Base-by-base conservation (phyloP, 2,329 filamentous ascomycete species). In the Claviceps capensis region DNA sequence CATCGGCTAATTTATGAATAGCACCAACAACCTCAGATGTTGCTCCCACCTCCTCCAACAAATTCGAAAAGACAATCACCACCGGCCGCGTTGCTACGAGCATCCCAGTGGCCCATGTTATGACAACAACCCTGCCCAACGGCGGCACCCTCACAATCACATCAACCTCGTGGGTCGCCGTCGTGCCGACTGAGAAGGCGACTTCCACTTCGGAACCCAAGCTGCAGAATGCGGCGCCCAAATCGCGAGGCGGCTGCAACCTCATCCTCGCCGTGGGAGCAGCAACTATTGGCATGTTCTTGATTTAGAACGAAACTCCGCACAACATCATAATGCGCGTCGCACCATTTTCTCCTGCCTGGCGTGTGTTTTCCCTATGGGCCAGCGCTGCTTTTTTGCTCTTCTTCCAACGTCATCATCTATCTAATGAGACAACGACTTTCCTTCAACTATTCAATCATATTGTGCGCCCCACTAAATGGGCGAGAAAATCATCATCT, bases 161-260 rank as follows among this genome's bases (percentile, higher is more conserved):
- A 11, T 68, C 68, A n/a, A 77, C 74, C 1, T 74, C 73, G 0
- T 73, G 66, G 59, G 74, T 77, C 2, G 69, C 66, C 22, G 69
- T 72, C 41, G 65, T 69, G 11, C 69, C 72, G 1, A 63, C 67
- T 1, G 57, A 61, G 22, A 56, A 62, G 34, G 51, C 64, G 9
- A 62, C 63, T n/a, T 54, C 56, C 22, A 52, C 58, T 53, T 57
- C 58, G 51, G 59, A 61, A 42, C 64, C 69, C 38, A 62, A 60
- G 34, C 61, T 73, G 34, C 70, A 73, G 56, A 69, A 68, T 55
- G 65, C 59, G 4, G 69, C 66, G 17, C 54, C 55, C 11, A 58
- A 55, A 22, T 54, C 53, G 38, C 60, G 59, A 3, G 56, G 55
- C 34, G 55, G 57, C 37, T 36, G 13, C 19, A 36, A 22, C 2